Percentiles rank a stretch among this genome's conserved stretches.
Evolutionary conservation across 768 basidiomycete species (phyloP).

Genomic region (Xerocomus potaroensis): DNA sequence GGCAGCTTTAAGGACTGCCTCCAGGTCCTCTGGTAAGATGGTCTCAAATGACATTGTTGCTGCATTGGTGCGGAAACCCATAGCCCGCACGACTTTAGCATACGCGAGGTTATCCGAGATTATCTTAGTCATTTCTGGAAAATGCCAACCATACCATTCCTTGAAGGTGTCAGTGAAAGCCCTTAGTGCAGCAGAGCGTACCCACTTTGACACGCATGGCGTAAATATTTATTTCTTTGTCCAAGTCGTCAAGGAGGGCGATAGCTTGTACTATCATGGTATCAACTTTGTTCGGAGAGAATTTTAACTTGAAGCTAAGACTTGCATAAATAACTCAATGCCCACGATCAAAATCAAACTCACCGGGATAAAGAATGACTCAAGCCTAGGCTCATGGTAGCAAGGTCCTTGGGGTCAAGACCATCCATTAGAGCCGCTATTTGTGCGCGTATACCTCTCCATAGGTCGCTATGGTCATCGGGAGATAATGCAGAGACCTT

Average conservation of each 20-base stretch:
- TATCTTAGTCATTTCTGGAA: conserved; percentile 99
- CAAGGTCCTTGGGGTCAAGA: conserved; percentile 87
- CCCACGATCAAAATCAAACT: conserved; percentile 15
- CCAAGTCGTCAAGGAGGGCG: conserved; percentile 93
- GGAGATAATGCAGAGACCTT: conserved; percentile 64
- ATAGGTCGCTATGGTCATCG: conserved; percentile 72
- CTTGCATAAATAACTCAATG: conserved; percentile 5
- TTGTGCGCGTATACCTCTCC: conserved; percentile 93
- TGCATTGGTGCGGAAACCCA: conserved; percentile 98
- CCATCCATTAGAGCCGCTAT: conserved; percentile 84
- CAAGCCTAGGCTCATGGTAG: conserved; percentile 96
- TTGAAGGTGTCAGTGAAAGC: conserved; percentile 28
- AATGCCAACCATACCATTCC: conserved; percentile 99
- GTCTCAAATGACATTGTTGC: conserved; percentile 78
- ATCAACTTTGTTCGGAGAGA: conserved; percentile 99
- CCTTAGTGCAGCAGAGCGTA: not conserved
- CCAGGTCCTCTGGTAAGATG: conserved; percentile 95
- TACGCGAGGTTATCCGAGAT: conserved; percentile 96
- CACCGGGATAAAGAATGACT: conserved; percentile 95
- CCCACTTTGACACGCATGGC: conserved; percentile 96
- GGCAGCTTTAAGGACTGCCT: conserved; percentile 89
- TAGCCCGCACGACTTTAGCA: conserved; percentile 85
- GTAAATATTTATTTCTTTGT: conserved; percentile 99
- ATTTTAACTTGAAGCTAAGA: conserved; percentile 93
- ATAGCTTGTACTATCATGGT: conserved; percentile 99